Evolutionary conservation across 768 basidiomycete genomes (phyloP).

Genomic region (Russula sp.): DNA sequence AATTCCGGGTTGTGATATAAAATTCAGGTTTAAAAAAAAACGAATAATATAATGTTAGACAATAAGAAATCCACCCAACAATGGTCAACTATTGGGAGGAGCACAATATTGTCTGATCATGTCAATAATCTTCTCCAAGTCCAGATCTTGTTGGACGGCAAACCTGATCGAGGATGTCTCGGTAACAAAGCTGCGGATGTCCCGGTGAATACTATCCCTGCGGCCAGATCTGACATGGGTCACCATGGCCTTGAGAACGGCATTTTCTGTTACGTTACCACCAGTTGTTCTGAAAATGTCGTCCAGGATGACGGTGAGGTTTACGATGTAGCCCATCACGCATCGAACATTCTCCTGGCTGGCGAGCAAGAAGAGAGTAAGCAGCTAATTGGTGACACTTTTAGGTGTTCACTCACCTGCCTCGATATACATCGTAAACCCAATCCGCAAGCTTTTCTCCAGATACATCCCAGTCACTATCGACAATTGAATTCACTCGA

Average conservation of each 20-base stretch:
- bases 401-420: not conserved
- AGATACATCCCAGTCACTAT: not conserved
- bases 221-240: not conserved
- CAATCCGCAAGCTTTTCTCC: not conserved
- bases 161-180: not conserved
- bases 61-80: no score
- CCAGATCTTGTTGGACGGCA: not conserved
- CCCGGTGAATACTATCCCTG: not conserved
- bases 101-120: not conserved
- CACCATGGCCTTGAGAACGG: not conserved
- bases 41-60: no score
- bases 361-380: not conserved
- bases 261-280: not conserved
- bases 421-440: constrained; percentile 4
- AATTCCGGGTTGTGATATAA: no score
- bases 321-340: constrained; percentile 10
- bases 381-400: not conserved
- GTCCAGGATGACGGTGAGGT: constrained; percentile 5
- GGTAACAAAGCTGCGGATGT: not conserved
- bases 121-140: not conserved
- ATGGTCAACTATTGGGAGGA: no score
- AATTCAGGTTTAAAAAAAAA: no score
- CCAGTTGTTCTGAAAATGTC: not conserved
- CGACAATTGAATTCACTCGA: not conserved
- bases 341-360: constrained; percentile 8